Conservation (phyloP, 768 basidiomycete species). For the Phallus indusiatus region DNA sequence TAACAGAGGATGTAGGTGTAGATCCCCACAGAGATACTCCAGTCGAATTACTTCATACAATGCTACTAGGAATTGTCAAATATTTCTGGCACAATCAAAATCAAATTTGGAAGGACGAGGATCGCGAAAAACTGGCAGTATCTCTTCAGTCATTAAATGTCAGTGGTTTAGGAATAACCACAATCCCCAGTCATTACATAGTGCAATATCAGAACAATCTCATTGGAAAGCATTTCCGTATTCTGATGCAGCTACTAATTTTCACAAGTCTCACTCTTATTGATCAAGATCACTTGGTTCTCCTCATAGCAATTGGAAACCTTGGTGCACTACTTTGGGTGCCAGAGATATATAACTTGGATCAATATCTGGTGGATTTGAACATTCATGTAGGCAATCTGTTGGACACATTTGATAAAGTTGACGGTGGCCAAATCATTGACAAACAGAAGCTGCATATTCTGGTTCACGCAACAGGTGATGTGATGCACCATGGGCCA, state of each 20-base stretch:
- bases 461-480: constrained; percentile 27
- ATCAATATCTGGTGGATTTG: constrained; percentile 26
- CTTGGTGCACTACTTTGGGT: constrained; percentile 33
- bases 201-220: not conserved
- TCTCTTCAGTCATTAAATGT: constrained; percentile 10
- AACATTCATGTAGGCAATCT: not conserved
- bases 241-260: constrained; percentile 8
- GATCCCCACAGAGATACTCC: constrained; percentile 20
- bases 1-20: constrained; percentile 19
- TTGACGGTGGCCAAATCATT: constrained; percentile 18
- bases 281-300: constrained; percentile 14
- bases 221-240: constrained; percentile 16
- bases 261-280: constrained; percentile 25
- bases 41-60: constrained; percentile 36
- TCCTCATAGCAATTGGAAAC: constrained; percentile 26
- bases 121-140: not conserved
- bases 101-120: not conserved
- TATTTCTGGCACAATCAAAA: constrained; percentile 32
- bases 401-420: no score
- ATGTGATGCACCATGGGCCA: constrained; percentile 32
- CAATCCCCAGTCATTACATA: not conserved
- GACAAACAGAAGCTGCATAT: constrained; percentile 37
- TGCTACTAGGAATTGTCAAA: constrained; percentile 33
- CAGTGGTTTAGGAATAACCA: not conserved
- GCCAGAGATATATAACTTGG: constrained; percentile 27